phyloP scores from a whole-genome alignment of 345 rosid species.

The Populus ilicifolia region DNA sequence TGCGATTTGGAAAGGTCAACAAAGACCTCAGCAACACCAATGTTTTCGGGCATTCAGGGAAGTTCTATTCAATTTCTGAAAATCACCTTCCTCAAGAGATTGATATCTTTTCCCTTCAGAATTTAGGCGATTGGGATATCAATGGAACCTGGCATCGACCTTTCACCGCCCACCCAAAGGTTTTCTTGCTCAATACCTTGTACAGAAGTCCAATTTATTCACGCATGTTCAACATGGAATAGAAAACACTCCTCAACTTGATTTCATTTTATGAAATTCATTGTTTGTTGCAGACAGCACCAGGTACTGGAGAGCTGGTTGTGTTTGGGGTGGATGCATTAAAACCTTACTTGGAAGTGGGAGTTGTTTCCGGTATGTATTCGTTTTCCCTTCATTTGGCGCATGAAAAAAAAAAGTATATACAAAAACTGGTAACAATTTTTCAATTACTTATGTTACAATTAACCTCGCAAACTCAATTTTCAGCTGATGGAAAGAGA shows the following conservation, averaged over 20 bases:
- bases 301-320: slow-evolving; percentile 41
- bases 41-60: slow-evolving; percentile 33
- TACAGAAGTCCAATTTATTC: background rate
- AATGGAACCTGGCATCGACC: slow-evolving; percentile 37
- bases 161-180: slow-evolving; percentile 45
- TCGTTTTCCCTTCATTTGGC: background rate
- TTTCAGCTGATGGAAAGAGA: slow-evolving; percentile 22
- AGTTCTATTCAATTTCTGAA: slow-evolving; percentile 28
- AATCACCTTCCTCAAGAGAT: slow-evolving; percentile 33
- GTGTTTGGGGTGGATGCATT: slow-evolving; percentile 33
- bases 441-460: background rate
- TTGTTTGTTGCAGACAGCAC: slow-evolving; percentile 36
- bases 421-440: background rate
- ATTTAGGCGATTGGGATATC: slow-evolving; percentile 32
- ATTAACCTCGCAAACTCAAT: background rate
- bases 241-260: background rate
- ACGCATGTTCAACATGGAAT: background rate
- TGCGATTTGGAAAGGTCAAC: slow-evolving; percentile 26
- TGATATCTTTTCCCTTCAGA: slow-evolving; percentile 22
- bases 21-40: slow-evolving; percentile 21
- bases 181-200: background rate
- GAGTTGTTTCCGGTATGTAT: slow-evolving; percentile 43
- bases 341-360: slow-evolving; percentile 39
- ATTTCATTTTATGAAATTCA: background rate
- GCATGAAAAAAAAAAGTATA: background rate